Base-by-base conservation (phyloP, 495 filamentous ascomycete species). In the Lasiosphaeria miniovina region DNA sequence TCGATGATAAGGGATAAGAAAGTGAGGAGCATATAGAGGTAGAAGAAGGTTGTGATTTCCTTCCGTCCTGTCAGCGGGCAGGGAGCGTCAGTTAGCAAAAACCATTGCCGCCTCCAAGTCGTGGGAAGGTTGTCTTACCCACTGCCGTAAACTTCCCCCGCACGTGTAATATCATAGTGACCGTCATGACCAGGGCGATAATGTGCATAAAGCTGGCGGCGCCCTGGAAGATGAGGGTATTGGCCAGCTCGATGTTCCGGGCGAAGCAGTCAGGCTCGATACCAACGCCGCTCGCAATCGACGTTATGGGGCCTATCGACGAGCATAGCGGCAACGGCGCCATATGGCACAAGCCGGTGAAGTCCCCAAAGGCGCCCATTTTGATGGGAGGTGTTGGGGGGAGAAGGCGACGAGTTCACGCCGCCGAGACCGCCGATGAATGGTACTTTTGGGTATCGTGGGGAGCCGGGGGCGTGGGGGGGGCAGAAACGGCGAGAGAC, bases 61-160 rank as follows among this genome's bases (percentile, higher is more conserved):
- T 97, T 98, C 65, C 94, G 93, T 60, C 94, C 93, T 97, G 74
- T 63, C 3, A 60, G 55, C 61, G 33, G 55, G 33, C 40, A 40
- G 38, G 40, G 33, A 61, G 54, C 34, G 24, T 15, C 38, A 14
- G 38, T 41, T 41, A 41, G 38, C 52, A 24, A 6, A 6, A 31
- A 53, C 52, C 17, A 6, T 15, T 24, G 1, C 6, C 32, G 8
- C 33, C 49, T 60, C 50, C 40, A 56, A 38, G 3, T 3, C 15
- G 40, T 3, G 38, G 11, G 4, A 31, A 36, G 4, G n/a, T 6
- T 3, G 49, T 86, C 93, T 65, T 82, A 96, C 93, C 94, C 69
- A 99, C 93, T 65, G 94, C 94, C 12, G 94, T 99, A 72, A 99
- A 99, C 73, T 99, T 99, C 59, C 89, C 91, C 65, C 94, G 82